Conservation (phyloP, 2,329 filamentous ascomycete genomes). For the Beauveria asiatica region DNA sequence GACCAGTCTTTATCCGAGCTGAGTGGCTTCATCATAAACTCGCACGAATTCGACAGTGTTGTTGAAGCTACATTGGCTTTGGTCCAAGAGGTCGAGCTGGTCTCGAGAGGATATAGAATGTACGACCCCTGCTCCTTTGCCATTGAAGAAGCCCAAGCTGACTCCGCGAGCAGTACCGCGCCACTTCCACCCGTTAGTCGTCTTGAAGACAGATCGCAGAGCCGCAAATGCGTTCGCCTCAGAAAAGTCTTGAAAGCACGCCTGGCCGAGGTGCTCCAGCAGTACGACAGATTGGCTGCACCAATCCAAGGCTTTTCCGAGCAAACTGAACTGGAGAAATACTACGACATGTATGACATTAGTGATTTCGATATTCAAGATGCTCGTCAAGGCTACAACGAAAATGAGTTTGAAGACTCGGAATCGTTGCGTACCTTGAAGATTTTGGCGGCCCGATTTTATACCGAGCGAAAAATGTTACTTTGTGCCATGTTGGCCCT, state of each 20-base stretch:
- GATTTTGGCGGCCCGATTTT: slow-evolving; percentile 70
- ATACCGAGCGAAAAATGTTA: slow-evolving; percentile 73
- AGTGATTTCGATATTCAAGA: slow-evolving; percentile 64
- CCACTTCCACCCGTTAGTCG: slow-evolving; percentile 88
- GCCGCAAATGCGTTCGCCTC: slow-evolving; percentile 69
- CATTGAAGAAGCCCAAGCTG: slow-evolving; percentile 9
- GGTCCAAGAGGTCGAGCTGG: slow-evolving; percentile 91
- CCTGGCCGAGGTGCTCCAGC: slow-evolving; percentile 60
- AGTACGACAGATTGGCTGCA: slow-evolving; percentile 62
- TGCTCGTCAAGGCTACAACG: slow-evolving; percentile 55
- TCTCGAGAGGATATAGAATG: slow-evolving; percentile 83
- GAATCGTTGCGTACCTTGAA: slow-evolving; percentile 76
- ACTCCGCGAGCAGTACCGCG: slow-evolving; percentile 53
- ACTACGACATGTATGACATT: slow-evolving; percentile 83
- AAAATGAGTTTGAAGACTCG: slow-evolving; percentile 64
- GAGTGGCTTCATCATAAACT: slow-evolving; percentile 59
- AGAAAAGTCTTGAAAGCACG: slow-evolving; percentile 66
- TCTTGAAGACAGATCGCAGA: slow-evolving; percentile 74
- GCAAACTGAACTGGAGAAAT: slow-evolving; percentile 77
- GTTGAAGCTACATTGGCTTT: slow-evolving; percentile 68
- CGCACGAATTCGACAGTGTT: slow-evolving; percentile 74
- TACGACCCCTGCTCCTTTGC: slow-evolving; percentile 32
- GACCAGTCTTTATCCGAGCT: slow-evolving; percentile 65
- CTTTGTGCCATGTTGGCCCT: slow-evolving; percentile 84
- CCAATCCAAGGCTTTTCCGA: slow-evolving; percentile 66